Evolutionary conservation across 495 filamentous ascomycete genomes (phyloP).

Genomic region (Penicillium riverlandense): DNA sequence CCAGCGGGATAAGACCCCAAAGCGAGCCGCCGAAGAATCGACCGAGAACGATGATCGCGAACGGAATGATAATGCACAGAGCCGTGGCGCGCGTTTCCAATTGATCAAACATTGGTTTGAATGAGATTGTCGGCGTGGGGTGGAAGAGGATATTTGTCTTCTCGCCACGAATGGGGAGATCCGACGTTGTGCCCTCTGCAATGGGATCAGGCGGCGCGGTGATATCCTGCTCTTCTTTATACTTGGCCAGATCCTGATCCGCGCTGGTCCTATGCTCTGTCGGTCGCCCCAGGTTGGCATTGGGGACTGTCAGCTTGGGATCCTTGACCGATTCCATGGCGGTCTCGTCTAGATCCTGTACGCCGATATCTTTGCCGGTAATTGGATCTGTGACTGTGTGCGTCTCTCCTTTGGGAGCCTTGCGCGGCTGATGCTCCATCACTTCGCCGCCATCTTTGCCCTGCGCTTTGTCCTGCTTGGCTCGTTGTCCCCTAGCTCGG

Average conservation of each 20-base stretch:
- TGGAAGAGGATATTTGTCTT: conserved; percentile 96
- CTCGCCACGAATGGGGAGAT: conserved; percentile 92
- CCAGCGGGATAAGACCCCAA: conserved; percentile 67
- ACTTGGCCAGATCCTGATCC: conserved; percentile 60
- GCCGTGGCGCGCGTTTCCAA: conserved; percentile 65
- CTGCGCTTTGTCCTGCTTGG: conserved; percentile 18
- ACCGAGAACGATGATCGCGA: conserved; percentile 69
- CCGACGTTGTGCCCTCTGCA: conserved; percentile 68
- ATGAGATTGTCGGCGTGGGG: conserved; percentile 80
- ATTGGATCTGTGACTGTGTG: conserved; percentile 80
- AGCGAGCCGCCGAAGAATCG: conserved; percentile 71
- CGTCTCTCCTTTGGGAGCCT: conserved; percentile 42
- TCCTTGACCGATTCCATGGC: conserved; percentile 67
- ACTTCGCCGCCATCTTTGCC: conserved; percentile 32
- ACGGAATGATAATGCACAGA: conserved; percentile 60
- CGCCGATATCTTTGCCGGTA: conserved; percentile 77
- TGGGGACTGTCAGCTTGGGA: conserved; percentile 74
- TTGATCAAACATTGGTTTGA: conserved; percentile 72
- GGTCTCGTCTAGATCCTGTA: conserved; percentile 68
- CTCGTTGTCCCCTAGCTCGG: conserved; percentile 24
- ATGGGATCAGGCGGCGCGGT: conserved; percentile 88
- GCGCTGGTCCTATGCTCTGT: conserved; percentile 57
- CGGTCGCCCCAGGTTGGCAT: conserved; percentile 73
- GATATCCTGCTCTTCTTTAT: conserved; percentile 77
- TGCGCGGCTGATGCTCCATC: conserved; percentile 29